These are phyloP conservation scores for Acacia crassicarpa DNA, from an alignment of 306 rosid species.

Conservation along the genomic window DNA sequence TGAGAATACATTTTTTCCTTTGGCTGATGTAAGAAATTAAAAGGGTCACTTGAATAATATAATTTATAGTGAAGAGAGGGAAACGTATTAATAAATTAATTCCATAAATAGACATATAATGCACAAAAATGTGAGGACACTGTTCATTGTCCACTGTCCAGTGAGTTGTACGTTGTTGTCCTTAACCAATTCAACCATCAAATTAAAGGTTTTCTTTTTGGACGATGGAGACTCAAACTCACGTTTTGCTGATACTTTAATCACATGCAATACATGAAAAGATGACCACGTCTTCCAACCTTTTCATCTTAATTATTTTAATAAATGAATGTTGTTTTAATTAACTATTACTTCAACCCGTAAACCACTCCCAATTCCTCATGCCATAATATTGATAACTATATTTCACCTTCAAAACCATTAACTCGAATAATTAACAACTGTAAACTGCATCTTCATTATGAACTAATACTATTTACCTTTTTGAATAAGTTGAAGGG, in stretches of 20 bases:
- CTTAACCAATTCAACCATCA: neutral
- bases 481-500: neutral
- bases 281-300: neutral
- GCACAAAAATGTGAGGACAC: neutral
- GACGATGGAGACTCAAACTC: constrained; percentile 20
- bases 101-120: neutral
- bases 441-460: neutral
- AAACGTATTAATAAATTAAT: neutral
- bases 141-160: constrained; percentile 3
- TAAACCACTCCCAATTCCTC: neutral
- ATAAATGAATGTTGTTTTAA: neutral
- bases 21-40: neutral
- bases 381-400: neutral
- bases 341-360: neutral
- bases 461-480: neutral
- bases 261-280: constrained; percentile 9
- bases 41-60: too few species aligned
- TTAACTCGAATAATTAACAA: neutral
- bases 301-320: neutral
- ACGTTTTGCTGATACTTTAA: neutral
- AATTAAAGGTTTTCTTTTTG: neutral
- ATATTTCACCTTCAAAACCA: neutral
- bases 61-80: neutral
- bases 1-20: neutral
- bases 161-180: constrained; percentile 10